phyloP scores from a whole-genome alignment of 257 asterid genomes.

The Echium plantagineum region DNA sequence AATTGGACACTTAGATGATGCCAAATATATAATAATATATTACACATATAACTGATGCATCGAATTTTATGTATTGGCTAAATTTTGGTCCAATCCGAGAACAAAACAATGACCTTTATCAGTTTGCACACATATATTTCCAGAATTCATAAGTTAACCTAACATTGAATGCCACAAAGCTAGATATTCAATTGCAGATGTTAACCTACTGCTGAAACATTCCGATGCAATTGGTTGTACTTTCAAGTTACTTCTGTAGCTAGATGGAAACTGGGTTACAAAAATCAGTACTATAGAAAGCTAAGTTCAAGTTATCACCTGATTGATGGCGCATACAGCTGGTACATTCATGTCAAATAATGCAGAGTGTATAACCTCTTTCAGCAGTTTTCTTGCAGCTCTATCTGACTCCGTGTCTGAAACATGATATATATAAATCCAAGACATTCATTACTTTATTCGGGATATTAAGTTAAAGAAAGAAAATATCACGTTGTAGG shows the following conservation, averaged over 20 bases:
- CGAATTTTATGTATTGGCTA: no score
- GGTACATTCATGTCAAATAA: constrained; percentile 93
- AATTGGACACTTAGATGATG: no score
- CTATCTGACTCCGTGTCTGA: constrained; percentile 72
- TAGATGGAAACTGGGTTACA: neutral
- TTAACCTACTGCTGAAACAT: neutral
- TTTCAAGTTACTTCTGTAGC: neutral
- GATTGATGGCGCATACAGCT: constrained; percentile 91
- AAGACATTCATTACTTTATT: neutral
- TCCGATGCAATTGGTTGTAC: neutral
- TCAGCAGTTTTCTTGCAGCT: constrained; percentile 65
- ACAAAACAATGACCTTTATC: no score
- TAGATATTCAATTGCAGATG: neutral
- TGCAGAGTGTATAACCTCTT: constrained; percentile 63
- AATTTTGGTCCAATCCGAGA: neutral
- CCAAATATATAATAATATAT: no score
- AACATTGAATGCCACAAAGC: no score
- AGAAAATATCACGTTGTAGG: neutral
- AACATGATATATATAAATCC: neutral
- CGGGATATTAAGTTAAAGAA: neutral
- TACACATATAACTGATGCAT: neutral
- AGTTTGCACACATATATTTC: no score
- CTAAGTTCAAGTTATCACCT: constrained; percentile 33
- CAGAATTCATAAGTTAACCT: no score
- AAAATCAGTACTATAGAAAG: neutral